Percentiles rank a stretch among this genome's conserved stretches.
Conservation (phyloP, 2,329 filamentous ascomycete species). For the Fusarium illudens region DNA sequence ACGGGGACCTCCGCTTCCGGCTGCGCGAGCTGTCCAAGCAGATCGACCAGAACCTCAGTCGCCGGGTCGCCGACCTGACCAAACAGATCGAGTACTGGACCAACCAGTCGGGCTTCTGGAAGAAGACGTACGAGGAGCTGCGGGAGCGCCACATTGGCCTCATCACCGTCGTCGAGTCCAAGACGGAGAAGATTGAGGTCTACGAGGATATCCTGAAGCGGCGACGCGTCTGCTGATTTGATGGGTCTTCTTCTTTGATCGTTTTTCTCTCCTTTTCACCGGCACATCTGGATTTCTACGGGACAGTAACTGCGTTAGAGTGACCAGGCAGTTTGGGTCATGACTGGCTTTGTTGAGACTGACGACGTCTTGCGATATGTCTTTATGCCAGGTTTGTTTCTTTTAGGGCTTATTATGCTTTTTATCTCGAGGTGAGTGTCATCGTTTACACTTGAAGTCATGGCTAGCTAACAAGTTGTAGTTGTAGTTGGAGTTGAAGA, state of each 20-base stretch:
- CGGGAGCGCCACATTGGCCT: slow-evolving; percentile 43
- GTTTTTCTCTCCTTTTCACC: not conserved
- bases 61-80: slow-evolving; percentile 45
- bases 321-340: not conserved
- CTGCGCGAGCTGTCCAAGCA: slow-evolving; percentile 49
- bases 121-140: slow-evolving; percentile 42
- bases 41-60: slow-evolving; percentile 43
- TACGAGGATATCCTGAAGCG: slow-evolving; percentile 49
- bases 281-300: slow-evolving; percentile 3
- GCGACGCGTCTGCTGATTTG: slow-evolving; percentile 41
- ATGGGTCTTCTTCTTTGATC: not conserved
- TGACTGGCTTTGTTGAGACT: slow-evolving; percentile 10
- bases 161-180: slow-evolving; percentile 41
- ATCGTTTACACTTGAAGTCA: too few relatives aligned
- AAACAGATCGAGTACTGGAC: slow-evolving; percentile 49
- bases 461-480: not conserved
- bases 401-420: not conserved
- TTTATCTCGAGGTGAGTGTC: slow-evolving; percentile 4
- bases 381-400: not conserved
- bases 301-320: not conserved
- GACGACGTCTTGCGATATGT: not conserved
- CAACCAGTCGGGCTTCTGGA: slow-evolving; percentile 45
- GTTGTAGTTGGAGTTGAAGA: slow-evolving; percentile 22
- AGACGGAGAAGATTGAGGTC: slow-evolving; percentile 45
- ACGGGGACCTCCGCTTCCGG: slow-evolving; percentile 46